These are phyloP conservation scores for Alternaria ventricosa DNA, from an alignment of 2,329 filamentous ascomycete genomes.

Conservation along the genomic window DNA sequence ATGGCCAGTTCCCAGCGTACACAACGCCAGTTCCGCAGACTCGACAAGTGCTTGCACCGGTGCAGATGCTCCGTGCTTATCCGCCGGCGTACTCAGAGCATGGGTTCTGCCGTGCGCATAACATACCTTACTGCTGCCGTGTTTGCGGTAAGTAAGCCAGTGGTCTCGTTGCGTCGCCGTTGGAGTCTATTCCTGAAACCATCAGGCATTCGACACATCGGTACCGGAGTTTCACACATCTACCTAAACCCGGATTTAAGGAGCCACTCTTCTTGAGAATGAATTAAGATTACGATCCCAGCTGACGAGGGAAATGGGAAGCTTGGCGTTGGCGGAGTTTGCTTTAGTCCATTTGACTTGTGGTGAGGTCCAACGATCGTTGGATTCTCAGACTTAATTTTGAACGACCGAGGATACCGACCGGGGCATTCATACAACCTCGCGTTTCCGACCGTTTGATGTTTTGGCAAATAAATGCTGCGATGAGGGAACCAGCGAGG, in stretches of 20 bases:
- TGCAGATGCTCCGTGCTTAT: conserved; percentile 6
- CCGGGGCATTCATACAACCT: no score
- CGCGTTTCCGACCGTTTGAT: background rate
- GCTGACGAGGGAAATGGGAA: background rate
- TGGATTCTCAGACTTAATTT: background rate
- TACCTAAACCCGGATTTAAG: background rate
- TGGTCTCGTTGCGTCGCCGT: background rate
- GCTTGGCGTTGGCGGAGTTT: background rate
- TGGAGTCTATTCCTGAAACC: background rate
- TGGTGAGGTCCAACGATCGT: background rate
- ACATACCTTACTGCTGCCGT: conserved; percentile 22
- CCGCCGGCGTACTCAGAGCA: conserved; percentile 7
- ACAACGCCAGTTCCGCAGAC: background rate
- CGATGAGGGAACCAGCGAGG: background rate
- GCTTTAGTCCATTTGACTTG: background rate
- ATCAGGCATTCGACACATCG: background rate
- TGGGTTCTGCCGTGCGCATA: conserved; percentile 22
- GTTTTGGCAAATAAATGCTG: background rate
- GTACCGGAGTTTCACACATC: background rate
- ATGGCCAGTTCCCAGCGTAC: background rate
- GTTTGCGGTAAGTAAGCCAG: conserved; percentile 12
- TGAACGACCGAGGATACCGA: background rate
- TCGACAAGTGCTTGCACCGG: background rate
- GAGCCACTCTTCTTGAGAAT: background rate
- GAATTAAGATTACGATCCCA: background rate